These are phyloP conservation scores for Hygrophorus russula DNA, from an alignment of 768 basidiomycete genomes.

Conservation along the genomic window DNA sequence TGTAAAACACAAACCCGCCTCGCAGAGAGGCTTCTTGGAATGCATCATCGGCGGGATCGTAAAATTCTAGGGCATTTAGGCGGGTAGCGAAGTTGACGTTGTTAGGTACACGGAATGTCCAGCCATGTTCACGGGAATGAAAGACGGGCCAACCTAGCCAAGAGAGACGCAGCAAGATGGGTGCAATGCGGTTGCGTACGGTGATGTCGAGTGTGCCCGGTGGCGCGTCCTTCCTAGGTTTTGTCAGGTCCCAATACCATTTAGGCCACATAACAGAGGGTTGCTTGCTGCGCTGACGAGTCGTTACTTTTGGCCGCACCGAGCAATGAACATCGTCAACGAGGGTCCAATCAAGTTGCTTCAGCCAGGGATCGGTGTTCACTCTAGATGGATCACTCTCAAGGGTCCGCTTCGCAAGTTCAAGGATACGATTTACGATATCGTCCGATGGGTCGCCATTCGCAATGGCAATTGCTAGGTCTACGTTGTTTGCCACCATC, in stretches of 20 bases:
- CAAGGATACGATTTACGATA: conserved; percentile 23
- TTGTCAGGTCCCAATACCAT: conserved; percentile 91
- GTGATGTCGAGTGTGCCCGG: conserved; percentile 80
- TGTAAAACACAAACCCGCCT: conserved; percentile 58
- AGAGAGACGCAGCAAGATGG: conserved; percentile 73
- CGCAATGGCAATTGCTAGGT: conserved; percentile 38
- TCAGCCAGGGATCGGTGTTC: conserved; percentile 41
- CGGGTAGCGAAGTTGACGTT: conserved; percentile 29
- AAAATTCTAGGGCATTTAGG: conserved; percentile 33
- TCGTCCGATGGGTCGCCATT: conserved; percentile 26
- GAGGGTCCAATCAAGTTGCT: conserved; percentile 59
- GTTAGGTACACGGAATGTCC: conserved; percentile 75
- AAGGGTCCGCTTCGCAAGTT: conserved; percentile 28
- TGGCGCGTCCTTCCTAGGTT: conserved; percentile 52
- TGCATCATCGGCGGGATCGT: conserved; percentile 47
- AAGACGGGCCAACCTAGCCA: conserved; percentile 86
- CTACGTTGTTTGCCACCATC: conserved; percentile 27
- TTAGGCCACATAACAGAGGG: conserved; percentile 74
- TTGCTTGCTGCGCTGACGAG: conserved; percentile 25
- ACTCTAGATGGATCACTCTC: conserved; percentile 11
- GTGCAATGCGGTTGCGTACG: conserved; percentile 70
- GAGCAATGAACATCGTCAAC: conserved; percentile 8
- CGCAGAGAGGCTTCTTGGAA: conserved; percentile 39
- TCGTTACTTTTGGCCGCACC: not conserved
- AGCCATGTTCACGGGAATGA: conserved; percentile 79